phyloP scores from a whole-genome alignment of 805 yeast genomes.

The Starmerella powellii region DNA sequence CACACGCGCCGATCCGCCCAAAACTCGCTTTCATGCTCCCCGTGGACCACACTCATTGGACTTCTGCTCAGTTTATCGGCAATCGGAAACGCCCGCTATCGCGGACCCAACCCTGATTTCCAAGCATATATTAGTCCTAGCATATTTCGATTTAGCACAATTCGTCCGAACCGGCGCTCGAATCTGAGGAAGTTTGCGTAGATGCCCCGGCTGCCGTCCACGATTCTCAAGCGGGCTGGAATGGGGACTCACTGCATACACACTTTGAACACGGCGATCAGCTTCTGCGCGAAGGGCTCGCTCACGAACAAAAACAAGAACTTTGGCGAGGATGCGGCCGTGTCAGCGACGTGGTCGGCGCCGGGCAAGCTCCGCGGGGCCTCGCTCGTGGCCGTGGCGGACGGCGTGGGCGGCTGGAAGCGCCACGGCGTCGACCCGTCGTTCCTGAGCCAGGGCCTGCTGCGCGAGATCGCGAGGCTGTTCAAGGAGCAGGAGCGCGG shows the following conservation, averaged over 20 bases:
- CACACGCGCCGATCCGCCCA: too few species aligned
- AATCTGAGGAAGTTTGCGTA: too few species aligned
- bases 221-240: neutral
- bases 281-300: slow-evolving; percentile 22
- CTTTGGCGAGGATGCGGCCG: slow-evolving; percentile 22
- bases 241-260: slow-evolving; percentile 3
- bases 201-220: neutral
- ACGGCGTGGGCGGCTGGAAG: slow-evolving; percentile 97
- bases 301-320: slow-evolving; percentile 15
- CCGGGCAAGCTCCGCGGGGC: slow-evolving; percentile 20
- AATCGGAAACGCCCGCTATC: too few species aligned
- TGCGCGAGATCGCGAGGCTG: slow-evolving; percentile 31
- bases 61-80: too few species aligned
- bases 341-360: slow-evolving; percentile 17
- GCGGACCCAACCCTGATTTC: too few species aligned
- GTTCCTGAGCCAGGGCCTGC: slow-evolving; percentile 71
- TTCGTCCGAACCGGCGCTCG: too few species aligned
- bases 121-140: too few species aligned
- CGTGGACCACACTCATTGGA: too few species aligned
- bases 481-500: slow-evolving; percentile 3
- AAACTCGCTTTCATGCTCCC: too few species aligned
- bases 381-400: slow-evolving; percentile 38
- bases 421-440: slow-evolving; percentile 83
- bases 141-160: too few species aligned
- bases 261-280: slow-evolving; percentile 15